Conservation (phyloP, 768 basidiomycete genomes). For the Lactarius sanguifluus region DNA sequence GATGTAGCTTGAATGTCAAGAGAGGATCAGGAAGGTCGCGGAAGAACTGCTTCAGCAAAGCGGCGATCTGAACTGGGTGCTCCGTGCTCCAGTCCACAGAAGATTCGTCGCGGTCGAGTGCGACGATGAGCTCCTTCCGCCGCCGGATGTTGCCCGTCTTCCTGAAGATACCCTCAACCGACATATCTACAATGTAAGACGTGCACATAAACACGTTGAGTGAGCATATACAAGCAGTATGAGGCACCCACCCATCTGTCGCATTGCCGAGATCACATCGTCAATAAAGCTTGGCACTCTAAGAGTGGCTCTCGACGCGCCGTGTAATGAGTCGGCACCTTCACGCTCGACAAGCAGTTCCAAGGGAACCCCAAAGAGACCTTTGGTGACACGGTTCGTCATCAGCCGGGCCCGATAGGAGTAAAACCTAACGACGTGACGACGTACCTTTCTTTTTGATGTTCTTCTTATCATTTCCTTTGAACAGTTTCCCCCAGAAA, state of each 20-base stretch:
- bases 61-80: slow-evolving; percentile 96
- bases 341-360: slow-evolving; percentile 92
- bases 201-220: slow-evolving; percentile 12
- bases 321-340: slow-evolving; percentile 92
- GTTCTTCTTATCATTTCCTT: slow-evolving; percentile 84
- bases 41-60: slow-evolving; percentile 94
- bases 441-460: slow-evolving; percentile 79
- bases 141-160: slow-evolving; percentile 97
- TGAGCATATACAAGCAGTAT: neutral
- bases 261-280: slow-evolving; percentile 97
- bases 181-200: slow-evolving; percentile 72
- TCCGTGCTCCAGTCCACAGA: slow-evolving; percentile 92
- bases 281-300: slow-evolving; percentile 97
- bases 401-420: slow-evolving; percentile 10
- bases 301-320: slow-evolving; percentile 79
- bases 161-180: slow-evolving; percentile 97
- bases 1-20: slow-evolving; percentile 91
- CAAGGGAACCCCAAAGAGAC: slow-evolving; percentile 90
- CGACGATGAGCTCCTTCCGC: slow-evolving; percentile 85
- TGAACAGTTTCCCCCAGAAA: slow-evolving; percentile 99
- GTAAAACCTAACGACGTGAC: neutral
- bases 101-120: slow-evolving; percentile 90
- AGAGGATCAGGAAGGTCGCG: slow-evolving; percentile 95
- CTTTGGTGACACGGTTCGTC: slow-evolving; percentile 41
- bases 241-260: slow-evolving; percentile 85